phyloP scores from a whole-genome alignment of 805 yeast species.

The Jamesozyma lodderae region DNA sequence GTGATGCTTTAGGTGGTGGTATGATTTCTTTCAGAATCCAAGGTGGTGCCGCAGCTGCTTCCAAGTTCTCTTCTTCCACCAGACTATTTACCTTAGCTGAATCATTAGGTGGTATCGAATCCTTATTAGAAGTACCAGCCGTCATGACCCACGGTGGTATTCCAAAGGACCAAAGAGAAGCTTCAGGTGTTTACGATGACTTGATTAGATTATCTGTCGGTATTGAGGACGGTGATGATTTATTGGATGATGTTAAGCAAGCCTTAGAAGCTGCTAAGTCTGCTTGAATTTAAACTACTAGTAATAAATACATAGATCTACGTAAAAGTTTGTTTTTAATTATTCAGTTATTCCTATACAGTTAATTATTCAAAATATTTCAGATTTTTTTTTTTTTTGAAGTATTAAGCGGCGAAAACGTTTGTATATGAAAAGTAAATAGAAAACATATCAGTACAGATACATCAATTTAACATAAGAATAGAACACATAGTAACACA shows the following conservation, averaged over 20 bases:
- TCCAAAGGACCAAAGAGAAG: conserved; percentile 68
- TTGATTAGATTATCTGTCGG: conserved; percentile 79
- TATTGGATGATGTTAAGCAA: conserved; percentile 59
- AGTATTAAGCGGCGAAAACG: too few species aligned
- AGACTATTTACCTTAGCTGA: conserved; percentile 79
- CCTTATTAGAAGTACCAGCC: conserved; percentile 80
- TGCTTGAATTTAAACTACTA: too few species aligned
- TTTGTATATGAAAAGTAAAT: too few species aligned
- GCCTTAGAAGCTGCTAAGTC: conserved; percentile 43
- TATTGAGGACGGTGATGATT: conserved; percentile 73
- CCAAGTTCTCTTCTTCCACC: conserved; percentile 63
- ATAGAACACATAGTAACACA: too few species aligned
- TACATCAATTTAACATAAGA: too few species aligned
- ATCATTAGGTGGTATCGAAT: conserved; percentile 85
- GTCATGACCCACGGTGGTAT: conserved; percentile 90
- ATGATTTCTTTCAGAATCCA: conserved; percentile 80
- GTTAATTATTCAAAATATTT: too few species aligned
- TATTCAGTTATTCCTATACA: too few species aligned
- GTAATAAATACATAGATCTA: too few species aligned
- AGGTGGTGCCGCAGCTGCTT: conserved; percentile 74
- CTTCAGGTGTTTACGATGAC: conserved; percentile 73
- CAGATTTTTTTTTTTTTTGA: too few species aligned
- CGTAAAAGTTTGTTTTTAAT: too few species aligned
- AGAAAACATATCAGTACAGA: too few species aligned
- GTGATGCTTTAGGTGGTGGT: conserved; percentile 84